Evolutionary conservation across 495 filamentous ascomycete species (phyloP).

Genomic region (Neurospora sp.): DNA sequence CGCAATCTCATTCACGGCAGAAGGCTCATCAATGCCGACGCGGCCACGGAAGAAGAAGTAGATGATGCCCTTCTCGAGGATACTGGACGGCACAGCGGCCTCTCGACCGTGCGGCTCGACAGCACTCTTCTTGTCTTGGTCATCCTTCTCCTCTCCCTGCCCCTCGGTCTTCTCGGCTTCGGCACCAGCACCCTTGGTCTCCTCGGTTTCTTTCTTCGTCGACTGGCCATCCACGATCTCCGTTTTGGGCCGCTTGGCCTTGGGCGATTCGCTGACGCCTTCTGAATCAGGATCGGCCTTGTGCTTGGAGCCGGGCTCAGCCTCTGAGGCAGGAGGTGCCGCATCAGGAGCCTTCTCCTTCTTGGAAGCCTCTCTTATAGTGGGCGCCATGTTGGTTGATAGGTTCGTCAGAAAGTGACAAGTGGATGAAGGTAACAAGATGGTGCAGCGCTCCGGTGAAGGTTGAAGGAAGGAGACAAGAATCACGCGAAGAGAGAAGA

Average conservation of each 20-base stretch:
- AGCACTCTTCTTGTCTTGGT: constrained; percentile 3
- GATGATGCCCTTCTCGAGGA: constrained; percentile 86
- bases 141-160: not conserved
- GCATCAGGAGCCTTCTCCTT: not conserved
- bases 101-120: constrained; percentile 13
- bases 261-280: not conserved
- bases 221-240: not conserved
- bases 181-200: not conserved
- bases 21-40: constrained; percentile 62
- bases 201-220: not conserved
- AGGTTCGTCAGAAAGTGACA: not conserved
- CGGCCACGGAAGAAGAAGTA: constrained; percentile 87
- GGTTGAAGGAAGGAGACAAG: not conserved
- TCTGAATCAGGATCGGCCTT: constrained; percentile 3
- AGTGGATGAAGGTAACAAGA: not conserved
- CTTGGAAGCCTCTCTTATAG: constrained; percentile 13
- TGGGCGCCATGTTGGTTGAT: constrained; percentile 7
- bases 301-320: constrained; percentile 15
- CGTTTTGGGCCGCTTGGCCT: constrained; percentile 11
- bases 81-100: constrained; percentile 49
- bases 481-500: not conserved
- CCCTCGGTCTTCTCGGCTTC: not conserved
- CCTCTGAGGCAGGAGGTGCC: constrained; percentile 6
- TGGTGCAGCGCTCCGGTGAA: not conserved
- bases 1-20: constrained; percentile 60